Evolutionary conservation across 805 yeast species (phyloP), one percentile per base, ranked within the genome.

Genomic region (Starmera amethionina): DNA sequence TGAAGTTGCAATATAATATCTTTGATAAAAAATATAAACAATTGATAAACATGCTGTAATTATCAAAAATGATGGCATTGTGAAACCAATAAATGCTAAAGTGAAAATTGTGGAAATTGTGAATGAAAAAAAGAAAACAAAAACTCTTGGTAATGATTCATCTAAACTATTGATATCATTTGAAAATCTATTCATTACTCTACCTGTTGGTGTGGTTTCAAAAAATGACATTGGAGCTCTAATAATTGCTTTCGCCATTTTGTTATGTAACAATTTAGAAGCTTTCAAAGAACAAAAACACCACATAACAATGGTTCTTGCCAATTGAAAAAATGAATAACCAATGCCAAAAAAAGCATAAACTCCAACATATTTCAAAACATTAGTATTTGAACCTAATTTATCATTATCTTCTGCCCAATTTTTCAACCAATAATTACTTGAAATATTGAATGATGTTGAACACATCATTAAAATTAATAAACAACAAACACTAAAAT

Each of bases 21-120:
- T 64, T 58, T 86, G 95, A 55, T 80, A 83, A 57, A 81, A 79
- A 36, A 73, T 56, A 59, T 86, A 87, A 38, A 85, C 56, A 29
- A 72, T 57, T 42, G 86, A 60, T 2, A 65, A 42, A 8, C 53
- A 36, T 2, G 62, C 58, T 32, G 77, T 67, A 12, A 78, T 60
- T 5, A 71, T 39, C 41, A 75, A 48, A 50, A 77, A 77, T 22
- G 63, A 49, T 7, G 87, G 87, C 65, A 79, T 63, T 12, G 67
- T 71, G 31, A 60, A 52, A 3, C 75, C 72, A 42, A 80, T 73
- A 36, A 80, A 68, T 1, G 62, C 58, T 28, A 79, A 55, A 0
- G 80, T 76, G 42, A 76, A 64, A 0, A 66, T 13, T 2, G 79
- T 70, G 39, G 62, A 67, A 37, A 78, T 52, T 3, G 64, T 34